These are phyloP conservation scores for Agrocybe pediades DNA, from an alignment of 768 basidiomycete genomes.

Conservation along the genomic window DNA sequence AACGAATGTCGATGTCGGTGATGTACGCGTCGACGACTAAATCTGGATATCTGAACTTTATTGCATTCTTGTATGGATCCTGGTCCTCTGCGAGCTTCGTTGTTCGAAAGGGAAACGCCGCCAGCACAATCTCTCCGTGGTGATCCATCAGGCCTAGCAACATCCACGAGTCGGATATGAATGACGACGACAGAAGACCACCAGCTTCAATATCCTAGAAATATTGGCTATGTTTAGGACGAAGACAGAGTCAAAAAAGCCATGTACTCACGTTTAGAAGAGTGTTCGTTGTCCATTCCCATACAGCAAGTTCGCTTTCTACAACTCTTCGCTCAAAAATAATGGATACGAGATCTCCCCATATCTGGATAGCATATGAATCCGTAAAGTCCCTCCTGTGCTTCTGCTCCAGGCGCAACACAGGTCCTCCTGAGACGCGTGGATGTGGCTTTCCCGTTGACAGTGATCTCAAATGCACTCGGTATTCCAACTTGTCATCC, in stretches of 20 bases:
- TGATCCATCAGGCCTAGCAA: slow-evolving; percentile 32
- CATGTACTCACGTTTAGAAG: slow-evolving; percentile 45
- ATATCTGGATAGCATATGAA: slow-evolving; percentile 56
- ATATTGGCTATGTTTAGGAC: slow-evolving; percentile 7
- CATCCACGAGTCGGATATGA: slow-evolving; percentile 42
- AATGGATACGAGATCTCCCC: slow-evolving; percentile 52
- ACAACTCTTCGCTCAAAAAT: slow-evolving; percentile 38
- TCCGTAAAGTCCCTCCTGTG: slow-evolving; percentile 17
- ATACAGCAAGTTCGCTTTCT: slow-evolving; percentile 53
- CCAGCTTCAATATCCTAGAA: slow-evolving; percentile 27
- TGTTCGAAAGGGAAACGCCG: slow-evolving; percentile 41
- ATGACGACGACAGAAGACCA: slow-evolving; percentile 40
- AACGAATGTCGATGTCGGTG: slow-evolving; percentile 44
- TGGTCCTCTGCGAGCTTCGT: slow-evolving; percentile 28
- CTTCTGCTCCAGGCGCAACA: slow-evolving; percentile 31
- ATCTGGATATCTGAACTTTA: slow-evolving; percentile 44
- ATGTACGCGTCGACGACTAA: slow-evolving; percentile 27
- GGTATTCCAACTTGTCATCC: slow-evolving; percentile 18
- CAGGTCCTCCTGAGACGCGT: slow-evolving; percentile 33
- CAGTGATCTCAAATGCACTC: slow-evolving; percentile 48
- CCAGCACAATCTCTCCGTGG: slow-evolving; percentile 25
- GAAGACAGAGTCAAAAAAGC: not conserved
- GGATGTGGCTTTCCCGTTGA: slow-evolving; percentile 49
- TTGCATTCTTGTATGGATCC: slow-evolving; percentile 29
- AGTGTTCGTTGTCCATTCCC: slow-evolving; percentile 68